A percentile compares a stretch with the other conserved stretches of the same genome.
phyloP scores from a whole-genome alignment of 176 grass and related monocot species.

The Aegilops bicornis region DNA sequence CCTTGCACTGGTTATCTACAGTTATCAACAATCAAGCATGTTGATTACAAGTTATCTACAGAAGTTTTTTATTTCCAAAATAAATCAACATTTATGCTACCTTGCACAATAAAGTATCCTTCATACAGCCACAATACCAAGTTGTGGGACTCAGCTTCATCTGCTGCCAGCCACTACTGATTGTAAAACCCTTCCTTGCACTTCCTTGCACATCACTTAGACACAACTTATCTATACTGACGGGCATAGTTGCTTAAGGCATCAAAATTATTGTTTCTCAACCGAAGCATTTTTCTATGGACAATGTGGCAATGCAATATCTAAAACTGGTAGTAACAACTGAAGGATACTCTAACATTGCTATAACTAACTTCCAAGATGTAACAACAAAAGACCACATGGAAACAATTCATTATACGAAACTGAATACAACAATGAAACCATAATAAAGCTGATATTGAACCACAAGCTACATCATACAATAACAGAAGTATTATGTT shows the following conservation, averaged over 20 bases:
- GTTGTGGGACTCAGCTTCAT: background rate
- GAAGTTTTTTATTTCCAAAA: background rate
- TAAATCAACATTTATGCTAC: background rate
- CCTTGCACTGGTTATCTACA: too few species aligned
- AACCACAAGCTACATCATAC: background rate
- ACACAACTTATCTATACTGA: background rate
- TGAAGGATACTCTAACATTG: background rate
- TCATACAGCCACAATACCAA: background rate
- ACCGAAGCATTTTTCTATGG: background rate
- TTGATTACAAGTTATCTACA: background rate
- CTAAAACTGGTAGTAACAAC: background rate
- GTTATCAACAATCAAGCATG: too few species aligned
- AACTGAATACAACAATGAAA: background rate
- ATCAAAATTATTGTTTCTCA: background rate
- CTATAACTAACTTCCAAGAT: background rate
- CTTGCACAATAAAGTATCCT: background rate
- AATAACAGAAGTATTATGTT: background rate
- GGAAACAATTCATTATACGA: background rate
- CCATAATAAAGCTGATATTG: background rate
- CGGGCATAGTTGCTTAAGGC: background rate
- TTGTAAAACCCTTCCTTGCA: background rate
- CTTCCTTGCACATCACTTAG: background rate
- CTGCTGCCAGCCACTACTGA: constrained; percentile 7
- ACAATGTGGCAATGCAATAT: background rate
- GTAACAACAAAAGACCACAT: background rate